A percentile compares a stretch with the other conserved stretches of the same genome.
These are phyloP conservation scores for Neonectria coccinea DNA, from an alignment of 2,329 filamentous ascomycete genomes.

Conservation along the genomic window DNA sequence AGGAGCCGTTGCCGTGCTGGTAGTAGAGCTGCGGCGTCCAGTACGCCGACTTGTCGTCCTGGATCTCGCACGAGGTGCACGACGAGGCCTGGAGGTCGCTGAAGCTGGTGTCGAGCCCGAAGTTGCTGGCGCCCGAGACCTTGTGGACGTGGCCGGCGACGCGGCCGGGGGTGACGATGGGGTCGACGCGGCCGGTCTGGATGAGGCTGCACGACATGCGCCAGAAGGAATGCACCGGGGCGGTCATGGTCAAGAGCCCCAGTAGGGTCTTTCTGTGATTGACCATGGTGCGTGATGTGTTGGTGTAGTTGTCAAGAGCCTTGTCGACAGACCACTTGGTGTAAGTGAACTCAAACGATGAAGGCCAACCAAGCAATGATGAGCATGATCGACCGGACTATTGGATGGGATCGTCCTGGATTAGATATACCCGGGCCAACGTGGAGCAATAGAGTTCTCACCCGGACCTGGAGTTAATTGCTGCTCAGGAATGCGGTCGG, in stretches of 20 bases:
- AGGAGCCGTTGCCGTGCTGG: slow-evolving; percentile 38
- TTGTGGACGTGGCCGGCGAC: slow-evolving; percentile 41
- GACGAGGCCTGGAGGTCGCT: slow-evolving; percentile 35
- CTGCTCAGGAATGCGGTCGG: background rate
- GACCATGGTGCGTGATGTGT: slow-evolving; percentile 22
- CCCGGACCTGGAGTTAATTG: background rate
- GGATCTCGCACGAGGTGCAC: slow-evolving; percentile 41
- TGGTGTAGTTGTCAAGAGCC: background rate
- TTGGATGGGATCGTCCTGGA: slow-evolving; percentile 27
- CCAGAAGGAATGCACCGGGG: slow-evolving; percentile 37
- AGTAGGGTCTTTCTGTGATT: slow-evolving; percentile 24
- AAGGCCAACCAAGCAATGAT: background rate
- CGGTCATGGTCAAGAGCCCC: slow-evolving; percentile 24
- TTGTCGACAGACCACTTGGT: slow-evolving; percentile 2
- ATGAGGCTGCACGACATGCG: slow-evolving; percentile 42
- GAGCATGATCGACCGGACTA: background rate
- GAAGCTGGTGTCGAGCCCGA: slow-evolving; percentile 30
- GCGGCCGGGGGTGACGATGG: slow-evolving; percentile 35
- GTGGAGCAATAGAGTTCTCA: background rate
- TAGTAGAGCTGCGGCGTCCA: slow-evolving; percentile 43
- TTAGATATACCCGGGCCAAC: slow-evolving; percentile 9
- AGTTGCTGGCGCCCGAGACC: slow-evolving; percentile 41
- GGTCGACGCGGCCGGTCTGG: slow-evolving; percentile 39
- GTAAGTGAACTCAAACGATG: slow-evolving; percentile 1
- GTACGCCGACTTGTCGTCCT: slow-evolving; percentile 42